Conservation (phyloP, 1,284 basidiomycete species). For the Inonotus obliquus region DNA sequence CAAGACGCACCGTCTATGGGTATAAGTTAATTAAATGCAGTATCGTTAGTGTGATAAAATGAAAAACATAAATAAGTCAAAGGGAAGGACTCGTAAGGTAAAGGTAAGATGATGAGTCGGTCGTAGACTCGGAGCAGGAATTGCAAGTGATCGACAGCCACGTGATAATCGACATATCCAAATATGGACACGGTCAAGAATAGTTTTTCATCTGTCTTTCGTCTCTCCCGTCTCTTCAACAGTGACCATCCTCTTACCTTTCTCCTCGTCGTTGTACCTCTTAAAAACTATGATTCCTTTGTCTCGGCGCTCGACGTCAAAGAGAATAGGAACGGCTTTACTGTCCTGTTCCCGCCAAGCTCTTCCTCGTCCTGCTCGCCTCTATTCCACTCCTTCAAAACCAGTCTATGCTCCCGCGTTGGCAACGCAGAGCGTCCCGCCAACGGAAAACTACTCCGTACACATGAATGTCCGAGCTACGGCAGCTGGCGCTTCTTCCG, state of each 20-base stretch:
- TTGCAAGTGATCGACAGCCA: background rate
- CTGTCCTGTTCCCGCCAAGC: slow-evolving; percentile 58
- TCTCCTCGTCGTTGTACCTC: background rate
- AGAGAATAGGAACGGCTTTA: slow-evolving; percentile 53
- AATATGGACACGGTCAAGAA: background rate
- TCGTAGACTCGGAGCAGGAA: too few species aligned
- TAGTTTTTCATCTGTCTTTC: slow-evolving; percentile 1
- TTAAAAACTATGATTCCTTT: slow-evolving; percentile 24
- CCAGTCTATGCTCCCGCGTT: slow-evolving; percentile 46
- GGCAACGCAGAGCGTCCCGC: slow-evolving; percentile 37
- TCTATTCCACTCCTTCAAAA: slow-evolving; percentile 59
- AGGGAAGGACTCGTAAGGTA: background rate
- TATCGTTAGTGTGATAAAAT: background rate
- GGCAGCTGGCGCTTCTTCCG: slow-evolving; percentile 6
- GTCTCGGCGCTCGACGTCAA: slow-evolving; percentile 41
- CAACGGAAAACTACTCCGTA: slow-evolving; percentile 34
- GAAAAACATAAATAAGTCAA: background rate
- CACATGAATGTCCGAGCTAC: slow-evolving; percentile 30
- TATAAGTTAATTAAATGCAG: background rate
- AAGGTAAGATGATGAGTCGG: too few species aligned
- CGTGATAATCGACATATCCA: slow-evolving; percentile 3
- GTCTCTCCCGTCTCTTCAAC: background rate
- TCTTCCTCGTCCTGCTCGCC: slow-evolving; percentile 62
- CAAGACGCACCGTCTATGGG: background rate
- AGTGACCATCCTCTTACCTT: background rate